These are phyloP conservation scores for Panicum virgatum DNA, from an alignment of 202 grass and related monocot genomes.

Conservation along the genomic window DNA sequence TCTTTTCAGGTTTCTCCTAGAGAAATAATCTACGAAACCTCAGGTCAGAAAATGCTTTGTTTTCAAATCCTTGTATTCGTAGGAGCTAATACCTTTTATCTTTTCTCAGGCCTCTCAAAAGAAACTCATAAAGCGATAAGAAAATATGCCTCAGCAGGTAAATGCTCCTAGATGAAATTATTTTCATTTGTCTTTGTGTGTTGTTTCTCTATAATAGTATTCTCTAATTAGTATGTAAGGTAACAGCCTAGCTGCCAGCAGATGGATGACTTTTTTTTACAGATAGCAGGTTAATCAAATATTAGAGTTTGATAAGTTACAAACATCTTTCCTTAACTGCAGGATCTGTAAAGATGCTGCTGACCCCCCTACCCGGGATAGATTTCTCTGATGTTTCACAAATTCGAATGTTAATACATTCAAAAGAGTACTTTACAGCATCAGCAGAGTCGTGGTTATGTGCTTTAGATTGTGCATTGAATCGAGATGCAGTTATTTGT, in stretches of 20 bases:
- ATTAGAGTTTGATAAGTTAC: slow-evolving; percentile 19
- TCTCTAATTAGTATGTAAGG: not conserved
- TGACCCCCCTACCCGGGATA: slow-evolving; percentile 51
- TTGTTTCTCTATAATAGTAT: not conserved
- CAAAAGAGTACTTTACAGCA: slow-evolving; percentile 86
- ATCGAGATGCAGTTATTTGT: slow-evolving; percentile 66
- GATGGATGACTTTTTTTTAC: slow-evolving; percentile 3
- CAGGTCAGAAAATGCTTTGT: slow-evolving; percentile 62
- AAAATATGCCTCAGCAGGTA: slow-evolving; percentile 92
- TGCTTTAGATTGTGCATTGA: slow-evolving; percentile 53
- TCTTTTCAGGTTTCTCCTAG: slow-evolving; percentile 84
- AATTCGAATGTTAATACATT: slow-evolving; percentile 62
- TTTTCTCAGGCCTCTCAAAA: slow-evolving; percentile 80
- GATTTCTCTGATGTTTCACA: slow-evolving; percentile 67
- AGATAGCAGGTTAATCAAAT: not conserved
- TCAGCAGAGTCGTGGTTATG: slow-evolving; percentile 64
- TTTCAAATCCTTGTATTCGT: slow-evolving; percentile 26
- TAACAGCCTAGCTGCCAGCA: not conserved
- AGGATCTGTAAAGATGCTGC: slow-evolving; percentile 81
- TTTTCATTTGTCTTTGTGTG: not conserved
- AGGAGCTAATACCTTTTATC: slow-evolving; percentile 16
- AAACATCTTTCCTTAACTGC: slow-evolving; percentile 38
- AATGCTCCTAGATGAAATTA: slow-evolving; percentile 9
- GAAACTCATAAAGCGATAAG: slow-evolving; percentile 62
- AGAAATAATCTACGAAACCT: slow-evolving; percentile 88